A percentile compares a stretch with the other conserved stretches of the same genome.
phyloP scores from a whole-genome alignment of 192 early-diverging fungal genomes.

The Geranomyces michiganensis region DNA sequence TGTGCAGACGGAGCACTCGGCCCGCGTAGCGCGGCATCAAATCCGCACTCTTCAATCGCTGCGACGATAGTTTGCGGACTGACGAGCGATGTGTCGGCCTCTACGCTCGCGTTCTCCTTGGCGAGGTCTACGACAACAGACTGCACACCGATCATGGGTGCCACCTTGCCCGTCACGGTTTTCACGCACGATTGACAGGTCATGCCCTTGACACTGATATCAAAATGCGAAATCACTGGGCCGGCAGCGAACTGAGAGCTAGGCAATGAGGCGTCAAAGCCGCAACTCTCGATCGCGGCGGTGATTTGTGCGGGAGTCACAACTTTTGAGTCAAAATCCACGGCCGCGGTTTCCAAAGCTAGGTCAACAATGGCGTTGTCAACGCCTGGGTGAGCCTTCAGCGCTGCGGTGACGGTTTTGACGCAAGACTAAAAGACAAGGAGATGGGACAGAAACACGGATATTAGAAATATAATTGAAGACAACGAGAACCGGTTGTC shows the following conservation, averaged over 20 bases:
- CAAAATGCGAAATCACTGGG: background rate
- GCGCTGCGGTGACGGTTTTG: slow-evolving; percentile 19
- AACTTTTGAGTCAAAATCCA: slow-evolving; percentile 1
- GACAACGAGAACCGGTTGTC: no score
- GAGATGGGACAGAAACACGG: background rate
- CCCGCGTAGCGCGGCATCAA: slow-evolving; percentile 53
- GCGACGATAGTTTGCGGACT: slow-evolving; percentile 48
- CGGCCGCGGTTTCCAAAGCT: slow-evolving; percentile 14
- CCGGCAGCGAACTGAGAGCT: background rate
- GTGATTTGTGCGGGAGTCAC: slow-evolving; percentile 13
- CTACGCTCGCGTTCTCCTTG: slow-evolving; percentile 56
- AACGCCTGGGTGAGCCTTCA: slow-evolving; percentile 12
- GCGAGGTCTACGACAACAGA: slow-evolving; percentile 60
- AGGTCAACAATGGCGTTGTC: slow-evolving; percentile 8
- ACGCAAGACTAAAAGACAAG: slow-evolving; percentile 21
- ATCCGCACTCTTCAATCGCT: slow-evolving; percentile 72
- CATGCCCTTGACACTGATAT: slow-evolving; percentile 61
- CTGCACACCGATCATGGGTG: slow-evolving; percentile 53
- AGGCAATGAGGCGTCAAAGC: slow-evolving; percentile 52
- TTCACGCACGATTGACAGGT: slow-evolving; percentile 83
- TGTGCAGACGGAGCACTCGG: background rate
- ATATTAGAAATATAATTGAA: background rate
- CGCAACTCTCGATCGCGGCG: slow-evolving; percentile 64
- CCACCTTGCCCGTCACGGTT: slow-evolving; percentile 64
- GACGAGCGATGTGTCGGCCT: slow-evolving; percentile 49